phyloP scores from a whole-genome alignment of 2,329 filamentous ascomycete species.

The Waltergamsia citrina region DNA sequence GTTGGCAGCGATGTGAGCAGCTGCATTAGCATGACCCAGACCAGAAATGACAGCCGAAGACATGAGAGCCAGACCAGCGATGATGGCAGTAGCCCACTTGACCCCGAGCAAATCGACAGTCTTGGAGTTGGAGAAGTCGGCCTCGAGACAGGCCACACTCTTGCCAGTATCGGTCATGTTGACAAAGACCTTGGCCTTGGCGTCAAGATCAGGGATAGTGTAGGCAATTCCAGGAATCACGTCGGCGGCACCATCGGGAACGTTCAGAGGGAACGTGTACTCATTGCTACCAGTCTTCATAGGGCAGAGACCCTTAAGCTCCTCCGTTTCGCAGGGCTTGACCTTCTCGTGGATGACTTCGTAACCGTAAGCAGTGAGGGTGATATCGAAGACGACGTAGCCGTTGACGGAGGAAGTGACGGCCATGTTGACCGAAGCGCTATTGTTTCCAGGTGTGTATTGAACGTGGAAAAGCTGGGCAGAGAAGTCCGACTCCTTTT shows the following conservation, averaged over 20 bases:
- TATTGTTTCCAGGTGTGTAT: conserved; percentile 67
- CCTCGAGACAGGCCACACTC: conserved; percentile 78
- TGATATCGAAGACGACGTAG: conserved; percentile 68
- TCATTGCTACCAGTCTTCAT: conserved; percentile 81
- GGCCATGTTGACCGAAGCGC: conserved; percentile 64
- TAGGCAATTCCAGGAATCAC: conserved; percentile 78
- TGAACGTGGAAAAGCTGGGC: conserved; percentile 82
- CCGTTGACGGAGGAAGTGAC: conserved; percentile 77
- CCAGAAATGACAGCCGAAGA: conserved; percentile 85
- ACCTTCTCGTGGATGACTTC: conserved; percentile 56
- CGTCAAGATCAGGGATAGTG: conserved; percentile 83
- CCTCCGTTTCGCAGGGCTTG: conserved; percentile 63
- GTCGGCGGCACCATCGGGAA: conserved; percentile 46
- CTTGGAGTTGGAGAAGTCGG: conserved; percentile 80
- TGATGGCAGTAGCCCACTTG: conserved; percentile 81
- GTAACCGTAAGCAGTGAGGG: conserved; percentile 77
- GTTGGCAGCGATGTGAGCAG: conserved; percentile 88
- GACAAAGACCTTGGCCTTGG: conserved; percentile 73
- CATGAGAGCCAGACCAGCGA: conserved; percentile 73
- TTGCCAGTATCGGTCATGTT: conserved; percentile 53
- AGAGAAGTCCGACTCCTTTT: conserved; percentile 75
- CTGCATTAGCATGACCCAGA: conserved; percentile 85
- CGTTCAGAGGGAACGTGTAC: conserved; percentile 57
- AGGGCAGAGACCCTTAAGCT: conserved; percentile 72
- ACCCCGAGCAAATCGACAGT: conserved; percentile 84